Evolutionary conservation across 2,329 filamentous ascomycete species (phyloP).

Genomic region (Arthrobotrys iridis): DNA sequence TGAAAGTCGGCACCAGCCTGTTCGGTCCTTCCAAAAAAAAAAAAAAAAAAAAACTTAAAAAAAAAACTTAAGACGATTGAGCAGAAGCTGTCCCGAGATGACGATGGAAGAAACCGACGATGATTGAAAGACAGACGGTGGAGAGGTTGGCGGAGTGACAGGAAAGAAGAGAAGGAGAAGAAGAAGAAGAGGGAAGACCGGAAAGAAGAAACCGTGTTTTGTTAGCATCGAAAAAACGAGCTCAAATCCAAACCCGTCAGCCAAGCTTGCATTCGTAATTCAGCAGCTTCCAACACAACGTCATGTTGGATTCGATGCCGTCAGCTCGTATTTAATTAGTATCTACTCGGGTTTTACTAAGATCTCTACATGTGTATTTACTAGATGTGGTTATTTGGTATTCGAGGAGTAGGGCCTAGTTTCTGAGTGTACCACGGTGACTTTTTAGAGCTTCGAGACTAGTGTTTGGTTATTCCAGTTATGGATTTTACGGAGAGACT

Average conservation of each 20-base stretch:
- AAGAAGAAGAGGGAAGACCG: neutral
- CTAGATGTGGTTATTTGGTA: too few species aligned
- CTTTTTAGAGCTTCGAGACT: too few species aligned
- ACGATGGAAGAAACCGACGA: too few species aligned
- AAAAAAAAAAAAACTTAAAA: neutral
- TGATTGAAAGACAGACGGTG: neutral
- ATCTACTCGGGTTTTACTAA: too few species aligned
- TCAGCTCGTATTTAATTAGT: too few species aligned
- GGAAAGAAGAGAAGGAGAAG: neutral
- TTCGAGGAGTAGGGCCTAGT: too few species aligned
- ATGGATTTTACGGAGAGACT: too few species aligned
- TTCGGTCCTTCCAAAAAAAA: neutral
- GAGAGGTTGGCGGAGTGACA: neutral
- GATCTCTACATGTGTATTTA: too few species aligned
- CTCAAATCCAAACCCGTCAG: conserved; percentile 36
- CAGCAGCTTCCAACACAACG: conserved; percentile 18
- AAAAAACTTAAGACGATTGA: too few species aligned
- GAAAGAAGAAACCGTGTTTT: conserved; percentile 54
- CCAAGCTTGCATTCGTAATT: conserved; percentile 10
- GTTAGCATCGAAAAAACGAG: conserved; percentile 32
- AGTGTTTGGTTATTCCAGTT: too few species aligned
- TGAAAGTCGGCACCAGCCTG: neutral
- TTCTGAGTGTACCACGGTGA: too few species aligned
- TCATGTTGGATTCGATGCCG: neutral
- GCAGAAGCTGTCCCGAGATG: too few species aligned